Evolutionary conservation across 495 filamentous ascomycete species (phyloP).

Genomic region (Trypethelium eluteriae): DNA sequence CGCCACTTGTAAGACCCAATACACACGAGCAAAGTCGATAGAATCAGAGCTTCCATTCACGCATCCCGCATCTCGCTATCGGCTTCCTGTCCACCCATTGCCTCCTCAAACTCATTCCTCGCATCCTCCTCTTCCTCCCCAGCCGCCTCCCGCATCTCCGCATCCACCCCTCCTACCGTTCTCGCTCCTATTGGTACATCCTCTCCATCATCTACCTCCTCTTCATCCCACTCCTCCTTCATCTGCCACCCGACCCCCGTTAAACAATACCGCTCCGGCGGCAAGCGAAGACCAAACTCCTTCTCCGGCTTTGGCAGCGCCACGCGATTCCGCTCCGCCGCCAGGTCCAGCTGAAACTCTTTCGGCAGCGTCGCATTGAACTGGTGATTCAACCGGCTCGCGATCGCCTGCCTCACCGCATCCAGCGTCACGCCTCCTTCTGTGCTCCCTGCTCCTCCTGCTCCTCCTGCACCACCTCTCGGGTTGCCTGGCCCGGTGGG

Average conservation of each 20-base stretch:
- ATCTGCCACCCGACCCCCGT: constrained; percentile 79
- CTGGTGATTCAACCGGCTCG: constrained; percentile 55
- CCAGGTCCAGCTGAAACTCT: constrained; percentile 78
- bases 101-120: constrained; percentile 41
- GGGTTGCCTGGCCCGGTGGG: constrained; percentile 16
- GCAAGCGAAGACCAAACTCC: constrained; percentile 73
- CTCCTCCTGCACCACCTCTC: constrained; percentile 7
- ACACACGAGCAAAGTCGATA: no score
- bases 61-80: constrained; percentile 24
- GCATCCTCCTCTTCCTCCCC: constrained; percentile 55
- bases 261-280: constrained; percentile 84
- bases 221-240: constrained; percentile 63
- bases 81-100: constrained; percentile 18
- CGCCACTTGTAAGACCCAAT: not conserved
- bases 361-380: constrained; percentile 63
- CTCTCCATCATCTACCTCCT: constrained; percentile 51
- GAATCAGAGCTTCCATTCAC: not conserved
- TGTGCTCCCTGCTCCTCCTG: constrained; percentile 21
- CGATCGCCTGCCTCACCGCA: constrained; percentile 57
- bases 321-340: constrained; percentile 72
- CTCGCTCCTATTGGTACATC: constrained; percentile 21
- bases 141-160: constrained; percentile 59
- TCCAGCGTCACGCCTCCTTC: constrained; percentile 45
- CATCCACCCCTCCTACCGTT: not conserved
- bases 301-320: constrained; percentile 67